Percentiles rank a stretch among this genome's conserved stretches.
These are phyloP conservation scores for Polygonum maritimum DNA, from an alignment of 148 eudicot genomes.

Conservation along the genomic window DNA sequence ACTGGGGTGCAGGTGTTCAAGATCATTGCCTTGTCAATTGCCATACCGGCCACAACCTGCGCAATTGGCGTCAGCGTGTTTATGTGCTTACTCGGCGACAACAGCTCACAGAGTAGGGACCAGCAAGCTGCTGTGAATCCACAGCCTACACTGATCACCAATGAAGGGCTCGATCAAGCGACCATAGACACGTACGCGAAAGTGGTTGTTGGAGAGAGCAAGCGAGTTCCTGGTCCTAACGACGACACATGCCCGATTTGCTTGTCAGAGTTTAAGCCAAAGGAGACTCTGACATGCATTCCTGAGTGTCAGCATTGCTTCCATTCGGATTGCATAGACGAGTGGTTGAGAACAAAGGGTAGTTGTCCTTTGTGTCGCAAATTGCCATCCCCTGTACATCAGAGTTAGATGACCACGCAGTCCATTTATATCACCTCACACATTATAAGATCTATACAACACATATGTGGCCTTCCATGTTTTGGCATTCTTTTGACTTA, in stretches of 20 bases:
- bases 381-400: constrained; percentile 35
- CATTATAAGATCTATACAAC: too few relatives aligned
- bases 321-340: constrained; percentile 81
- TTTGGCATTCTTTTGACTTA: too few relatives aligned
- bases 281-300: constrained; percentile 59
- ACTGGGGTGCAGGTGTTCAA: constrained; percentile 25
- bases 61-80: constrained; percentile 27
- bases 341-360: constrained; percentile 53
- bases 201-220: constrained; percentile 66
- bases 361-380: constrained; percentile 77
- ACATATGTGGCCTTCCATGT: too few relatives aligned
- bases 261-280: constrained; percentile 50
- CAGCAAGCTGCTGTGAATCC: constrained; percentile 19
- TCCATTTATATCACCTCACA: not conserved
- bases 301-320: constrained; percentile 82
- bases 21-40: constrained; percentile 45
- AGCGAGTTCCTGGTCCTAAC: constrained; percentile 58
- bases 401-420: not conserved
- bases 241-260: constrained; percentile 70
- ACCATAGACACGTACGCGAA: constrained; percentile 72
- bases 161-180: constrained; percentile 56
- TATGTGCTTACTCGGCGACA: constrained; percentile 23
- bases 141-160: constrained; percentile 5
- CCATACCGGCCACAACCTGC: constrained; percentile 41
- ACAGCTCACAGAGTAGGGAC: constrained; percentile 5